These are phyloP conservation scores for Bruguiera gymnorhiza DNA, from an alignment of 345 rosid species.

Conservation along the genomic window DNA sequence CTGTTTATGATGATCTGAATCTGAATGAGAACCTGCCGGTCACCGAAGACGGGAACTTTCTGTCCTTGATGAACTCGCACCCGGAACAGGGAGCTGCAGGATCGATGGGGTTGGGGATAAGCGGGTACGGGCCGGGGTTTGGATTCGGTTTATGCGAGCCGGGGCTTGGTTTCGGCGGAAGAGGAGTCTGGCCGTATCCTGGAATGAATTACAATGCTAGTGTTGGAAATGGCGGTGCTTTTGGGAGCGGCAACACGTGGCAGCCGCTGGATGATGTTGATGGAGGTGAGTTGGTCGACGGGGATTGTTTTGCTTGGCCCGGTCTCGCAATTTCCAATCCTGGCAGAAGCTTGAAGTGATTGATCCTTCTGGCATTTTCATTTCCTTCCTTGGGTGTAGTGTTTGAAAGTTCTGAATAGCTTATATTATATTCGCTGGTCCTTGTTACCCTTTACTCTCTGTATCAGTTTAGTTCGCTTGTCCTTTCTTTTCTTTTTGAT, in stretches of 20 bases:
- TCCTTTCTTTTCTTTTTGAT: too few species aligned
- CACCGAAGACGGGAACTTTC: constrained; percentile 21
- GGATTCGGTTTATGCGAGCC: constrained; percentile 35
- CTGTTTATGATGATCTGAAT: constrained; percentile 12
- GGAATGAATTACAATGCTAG: constrained; percentile 21
- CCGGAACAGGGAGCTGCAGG: constrained; percentile 14
- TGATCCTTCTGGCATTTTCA: neutral
- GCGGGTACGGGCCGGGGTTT: constrained; percentile 25
- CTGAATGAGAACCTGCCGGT: constrained; percentile 25
- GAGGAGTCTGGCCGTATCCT: constrained; percentile 37
- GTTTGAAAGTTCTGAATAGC: neutral
- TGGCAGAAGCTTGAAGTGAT: constrained; percentile 45
- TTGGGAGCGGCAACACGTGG: constrained; percentile 36
- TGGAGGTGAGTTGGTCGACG: constrained; percentile 8
- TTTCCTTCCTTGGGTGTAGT: neutral
- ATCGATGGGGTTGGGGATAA: constrained; percentile 14
- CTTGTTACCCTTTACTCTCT: neutral
- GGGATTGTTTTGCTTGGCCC: constrained; percentile 44
- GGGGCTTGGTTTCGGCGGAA: constrained; percentile 34
- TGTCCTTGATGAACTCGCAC: constrained; percentile 20
- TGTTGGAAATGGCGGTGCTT: constrained; percentile 9
- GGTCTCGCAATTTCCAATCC: constrained; percentile 49
- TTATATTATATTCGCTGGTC: neutral
- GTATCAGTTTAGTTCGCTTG: too few species aligned
- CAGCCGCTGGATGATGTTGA: constrained; percentile 29